Conservation (phyloP, 768 basidiomycete genomes). For the Termitomyces bulborhizus region DNA sequence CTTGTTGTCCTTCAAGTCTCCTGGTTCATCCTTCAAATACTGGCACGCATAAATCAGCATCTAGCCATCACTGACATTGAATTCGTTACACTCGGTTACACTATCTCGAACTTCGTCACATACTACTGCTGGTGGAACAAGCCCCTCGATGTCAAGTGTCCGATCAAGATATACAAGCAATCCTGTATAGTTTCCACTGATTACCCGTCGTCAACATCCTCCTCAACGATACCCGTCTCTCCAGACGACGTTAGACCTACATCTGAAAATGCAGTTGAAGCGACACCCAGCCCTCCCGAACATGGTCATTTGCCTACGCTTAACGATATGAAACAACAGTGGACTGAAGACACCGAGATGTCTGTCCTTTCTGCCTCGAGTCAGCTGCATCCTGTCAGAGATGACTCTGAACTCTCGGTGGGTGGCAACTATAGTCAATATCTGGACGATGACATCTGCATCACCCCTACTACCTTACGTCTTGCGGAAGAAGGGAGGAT, state of each 20-base stretch:
- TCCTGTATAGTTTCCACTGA: background rate
- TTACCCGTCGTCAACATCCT: background rate
- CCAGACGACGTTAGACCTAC: background rate
- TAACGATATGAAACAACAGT: too few relatives aligned
- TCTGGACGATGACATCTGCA: too few relatives aligned
- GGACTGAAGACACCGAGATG: too few relatives aligned
- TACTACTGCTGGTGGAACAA: constrained; percentile 31
- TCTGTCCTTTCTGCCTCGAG: too few relatives aligned
- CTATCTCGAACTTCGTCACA: constrained; percentile 17
- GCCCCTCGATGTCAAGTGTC: constrained; percentile 19
- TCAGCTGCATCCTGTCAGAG: too few relatives aligned
- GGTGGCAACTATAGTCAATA: too few relatives aligned
- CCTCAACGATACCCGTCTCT: background rate
- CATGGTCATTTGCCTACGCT: background rate
- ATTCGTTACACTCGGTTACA: constrained; percentile 22
- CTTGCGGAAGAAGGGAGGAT: too few relatives aligned
- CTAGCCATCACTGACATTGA: constrained; percentile 24
- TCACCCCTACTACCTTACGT: too few relatives aligned
- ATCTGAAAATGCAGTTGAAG: background rate
- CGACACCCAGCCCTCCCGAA: background rate
- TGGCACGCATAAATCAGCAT: constrained; percentile 15
- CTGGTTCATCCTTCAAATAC: constrained; percentile 12
- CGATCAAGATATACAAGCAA: background rate
- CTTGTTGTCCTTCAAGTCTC: constrained; percentile 19
- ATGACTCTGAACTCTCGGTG: too few relatives aligned